Evolutionary conservation across 2,329 filamentous ascomycete genomes (phyloP).

Genomic region (Fusarium miscanthi): DNA sequence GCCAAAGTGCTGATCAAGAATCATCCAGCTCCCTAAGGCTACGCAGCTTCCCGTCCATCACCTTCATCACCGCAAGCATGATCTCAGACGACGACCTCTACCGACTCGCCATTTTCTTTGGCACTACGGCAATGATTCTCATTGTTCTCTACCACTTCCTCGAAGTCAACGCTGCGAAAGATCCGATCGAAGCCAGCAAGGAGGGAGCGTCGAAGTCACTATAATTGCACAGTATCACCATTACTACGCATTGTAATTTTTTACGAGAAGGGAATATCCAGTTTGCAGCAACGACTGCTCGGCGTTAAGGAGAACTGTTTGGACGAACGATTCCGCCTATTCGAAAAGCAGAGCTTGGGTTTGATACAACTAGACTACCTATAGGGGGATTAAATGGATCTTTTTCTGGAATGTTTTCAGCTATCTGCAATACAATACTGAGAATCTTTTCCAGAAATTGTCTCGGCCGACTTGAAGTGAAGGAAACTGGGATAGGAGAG

Average conservation of each 20-base stretch:
- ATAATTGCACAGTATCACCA: slow-evolving; percentile 20
- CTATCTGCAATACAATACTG: slow-evolving; percentile 6
- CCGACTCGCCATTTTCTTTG: slow-evolving; percentile 90
- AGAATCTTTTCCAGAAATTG: not conserved
- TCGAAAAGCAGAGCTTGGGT: slow-evolving; percentile 2
- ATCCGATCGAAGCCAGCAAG: slow-evolving; percentile 25
- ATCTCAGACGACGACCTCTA: slow-evolving; percentile 95
- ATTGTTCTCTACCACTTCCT: slow-evolving; percentile 97
- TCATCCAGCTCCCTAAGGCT: slow-evolving; percentile 11
- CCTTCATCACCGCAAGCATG: slow-evolving; percentile 68
- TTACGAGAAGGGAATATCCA: slow-evolving; percentile 15
- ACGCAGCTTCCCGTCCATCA: slow-evolving; percentile 4
- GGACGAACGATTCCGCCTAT: slow-evolving; percentile 8
- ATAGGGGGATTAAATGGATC: not conserved
- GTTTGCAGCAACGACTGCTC: slow-evolving; percentile 27
- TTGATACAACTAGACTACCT: slow-evolving; percentile 3
- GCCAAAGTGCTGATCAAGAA: slow-evolving; percentile 22
- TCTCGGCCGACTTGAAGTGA: not conserved
- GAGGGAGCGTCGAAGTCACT: slow-evolving; percentile 25
- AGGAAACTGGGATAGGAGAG: not conserved
- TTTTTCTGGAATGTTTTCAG: not conserved
- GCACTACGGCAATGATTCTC: slow-evolving; percentile 87
- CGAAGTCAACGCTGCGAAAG: slow-evolving; percentile 78
- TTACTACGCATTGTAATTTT: slow-evolving; percentile 23
- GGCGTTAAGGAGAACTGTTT: slow-evolving; percentile 37